Percentiles rank a stretch among this genome's conserved stretches.
These are phyloP conservation scores for Aquilaria sinensis DNA, from an alignment of 345 rosid species.

Conservation along the genomic window DNA sequence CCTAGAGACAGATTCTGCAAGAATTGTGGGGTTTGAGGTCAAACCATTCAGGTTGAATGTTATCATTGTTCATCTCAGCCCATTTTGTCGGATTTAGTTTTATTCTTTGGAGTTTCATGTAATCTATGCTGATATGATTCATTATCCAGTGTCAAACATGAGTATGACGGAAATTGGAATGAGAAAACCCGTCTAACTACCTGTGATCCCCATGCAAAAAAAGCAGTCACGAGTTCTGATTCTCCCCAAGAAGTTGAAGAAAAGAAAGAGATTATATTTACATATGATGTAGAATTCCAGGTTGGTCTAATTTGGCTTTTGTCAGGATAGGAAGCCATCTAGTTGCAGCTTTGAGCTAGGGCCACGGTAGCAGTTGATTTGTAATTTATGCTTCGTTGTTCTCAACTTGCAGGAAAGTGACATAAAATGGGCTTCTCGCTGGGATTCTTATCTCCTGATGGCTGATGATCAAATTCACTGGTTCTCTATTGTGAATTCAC, in stretches of 20 bases:
- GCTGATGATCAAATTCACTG: constrained; percentile 95
- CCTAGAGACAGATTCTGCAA: constrained; percentile 43
- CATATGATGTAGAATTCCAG: constrained; percentile 85
- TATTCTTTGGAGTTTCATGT: background rate
- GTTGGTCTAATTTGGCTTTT: constrained; percentile 19
- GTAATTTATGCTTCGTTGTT: background rate
- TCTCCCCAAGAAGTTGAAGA: constrained; percentile 84
- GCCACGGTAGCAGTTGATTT: constrained; percentile 1
- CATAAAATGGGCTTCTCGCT: constrained; percentile 91
- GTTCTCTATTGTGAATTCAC: constrained; percentile 87
- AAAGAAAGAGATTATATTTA: constrained; percentile 64
- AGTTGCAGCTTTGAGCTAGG: background rate
- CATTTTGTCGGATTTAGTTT: constrained; percentile 5
- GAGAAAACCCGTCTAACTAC: constrained; percentile 61
- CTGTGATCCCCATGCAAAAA: constrained; percentile 88
- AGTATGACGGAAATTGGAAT: constrained; percentile 67
- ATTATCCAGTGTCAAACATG: constrained; percentile 62
- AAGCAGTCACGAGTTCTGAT: constrained; percentile 64
- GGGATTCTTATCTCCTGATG: constrained; percentile 96
- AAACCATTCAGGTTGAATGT: constrained; percentile 68
- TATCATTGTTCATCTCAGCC: constrained; percentile 4
- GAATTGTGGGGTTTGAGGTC: constrained; percentile 94
- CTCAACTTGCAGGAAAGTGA: constrained; percentile 59
- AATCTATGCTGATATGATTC: constrained; percentile 1
- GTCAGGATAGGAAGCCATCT: background rate